Evolutionary conservation across 495 filamentous ascomycete species (phyloP).

Genomic region (Aspergillus coremiiformis): DNA sequence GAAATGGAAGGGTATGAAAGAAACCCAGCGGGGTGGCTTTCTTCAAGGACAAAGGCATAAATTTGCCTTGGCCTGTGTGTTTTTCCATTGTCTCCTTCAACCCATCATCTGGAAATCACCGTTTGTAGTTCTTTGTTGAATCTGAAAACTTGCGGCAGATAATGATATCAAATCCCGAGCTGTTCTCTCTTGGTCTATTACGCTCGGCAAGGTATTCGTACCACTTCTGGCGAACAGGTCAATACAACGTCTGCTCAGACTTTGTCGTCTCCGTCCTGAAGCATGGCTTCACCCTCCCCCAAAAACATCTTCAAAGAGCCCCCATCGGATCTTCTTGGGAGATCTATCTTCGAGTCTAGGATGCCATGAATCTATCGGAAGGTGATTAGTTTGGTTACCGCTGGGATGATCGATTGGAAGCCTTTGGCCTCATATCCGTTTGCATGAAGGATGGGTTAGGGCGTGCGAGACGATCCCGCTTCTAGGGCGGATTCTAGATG

Average conservation of each 20-base stretch:
- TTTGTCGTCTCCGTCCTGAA: conserved; percentile 61
- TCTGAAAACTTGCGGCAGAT: too few species aligned
- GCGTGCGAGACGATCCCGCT: conserved; percentile 14
- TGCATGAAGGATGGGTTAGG: conserved; percentile 9
- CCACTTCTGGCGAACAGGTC: conserved; percentile 47
- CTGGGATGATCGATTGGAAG: conserved; percentile 44
- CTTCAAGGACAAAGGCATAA: too few species aligned
- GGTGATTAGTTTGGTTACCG: conserved; percentile 31
- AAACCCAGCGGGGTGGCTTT: too few species aligned
- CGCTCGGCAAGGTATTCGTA: conserved; percentile 40
- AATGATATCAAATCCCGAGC: conserved; percentile 44
- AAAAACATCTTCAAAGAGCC: conserved; percentile 43
- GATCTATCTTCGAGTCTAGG: conserved; percentile 51
- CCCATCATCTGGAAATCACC: too few species aligned
- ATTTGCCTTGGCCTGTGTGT: too few species aligned
- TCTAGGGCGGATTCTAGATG: conserved; percentile 15
- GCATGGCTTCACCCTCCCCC: conserved; percentile 47
- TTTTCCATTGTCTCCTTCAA: too few species aligned
- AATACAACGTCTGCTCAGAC: conserved; percentile 65
- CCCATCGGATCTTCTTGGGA: conserved; percentile 49
- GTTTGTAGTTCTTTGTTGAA: too few species aligned
- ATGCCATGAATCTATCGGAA: conserved; percentile 51
- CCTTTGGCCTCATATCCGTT: conserved; percentile 56
- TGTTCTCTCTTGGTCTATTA: too few species aligned
- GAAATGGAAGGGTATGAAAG: too few species aligned